Evolutionary conservation across 495 filamentous ascomycete genomes (phyloP).

Genomic region (Trichocladium antarcticum): DNA sequence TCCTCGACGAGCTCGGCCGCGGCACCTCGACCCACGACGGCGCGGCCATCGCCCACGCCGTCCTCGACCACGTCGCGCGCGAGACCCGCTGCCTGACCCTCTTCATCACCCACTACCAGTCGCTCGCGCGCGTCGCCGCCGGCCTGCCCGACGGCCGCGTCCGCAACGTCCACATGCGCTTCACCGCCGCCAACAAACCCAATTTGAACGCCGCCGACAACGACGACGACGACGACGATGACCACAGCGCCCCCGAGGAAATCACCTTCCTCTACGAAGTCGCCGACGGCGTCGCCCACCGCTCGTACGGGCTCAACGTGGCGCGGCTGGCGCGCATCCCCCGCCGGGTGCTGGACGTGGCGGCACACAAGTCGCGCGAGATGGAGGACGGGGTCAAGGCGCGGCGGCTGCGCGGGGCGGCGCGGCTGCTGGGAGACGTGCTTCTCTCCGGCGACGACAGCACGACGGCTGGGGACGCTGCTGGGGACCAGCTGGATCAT

Average conservation of each 20-base stretch:
- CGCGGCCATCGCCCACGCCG: constrained; percentile 88
- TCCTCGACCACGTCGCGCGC: constrained; percentile 71
- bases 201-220: not conserved
- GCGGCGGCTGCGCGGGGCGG: constrained; percentile 41
- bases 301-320: constrained; percentile 90
- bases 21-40: constrained; percentile 93
- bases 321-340: constrained; percentile 80
- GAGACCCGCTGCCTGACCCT: constrained; percentile 65
- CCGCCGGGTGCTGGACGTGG: constrained; percentile 59
- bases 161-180: constrained; percentile 75
- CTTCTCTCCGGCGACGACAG: constrained; percentile 7
- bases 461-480: not conserved
- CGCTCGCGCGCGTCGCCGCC: constrained; percentile 58
- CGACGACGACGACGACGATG: constrained; percentile 18
- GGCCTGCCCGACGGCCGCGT: constrained; percentile 51
- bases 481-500: constrained; percentile 34
- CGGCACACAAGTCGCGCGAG: constrained; percentile 64
- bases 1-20: constrained; percentile 90
- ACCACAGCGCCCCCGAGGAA: constrained; percentile 36
- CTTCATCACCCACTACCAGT: constrained; percentile 97
- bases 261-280: constrained; percentile 81
- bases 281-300: constrained; percentile 78
- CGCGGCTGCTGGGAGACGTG: constrained; percentile 36
- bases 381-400: constrained; percentile 63
- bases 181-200: constrained; percentile 35